A percentile compares a stretch with the other conserved stretches of the same genome.
Conservation (phyloP, 768 basidiomycete species). For the Tricholoma flavovirens region DNA sequence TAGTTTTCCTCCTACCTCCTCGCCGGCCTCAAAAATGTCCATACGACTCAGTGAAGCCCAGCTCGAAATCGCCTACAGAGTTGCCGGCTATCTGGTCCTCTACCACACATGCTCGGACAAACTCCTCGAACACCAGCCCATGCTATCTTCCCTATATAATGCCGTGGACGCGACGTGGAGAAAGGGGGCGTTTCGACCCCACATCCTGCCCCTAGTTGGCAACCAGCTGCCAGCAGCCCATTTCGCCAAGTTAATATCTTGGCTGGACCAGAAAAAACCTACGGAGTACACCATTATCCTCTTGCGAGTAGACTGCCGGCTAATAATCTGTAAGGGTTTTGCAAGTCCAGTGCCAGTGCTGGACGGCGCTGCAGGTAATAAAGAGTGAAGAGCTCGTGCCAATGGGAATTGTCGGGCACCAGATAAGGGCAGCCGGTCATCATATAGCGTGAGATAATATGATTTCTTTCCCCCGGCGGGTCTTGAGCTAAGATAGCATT, state of each 20-base stretch:
- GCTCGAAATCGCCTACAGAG: background rate
- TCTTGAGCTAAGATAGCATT: background rate
- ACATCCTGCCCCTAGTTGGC: background rate
- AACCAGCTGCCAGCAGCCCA: background rate
- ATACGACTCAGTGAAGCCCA: background rate
- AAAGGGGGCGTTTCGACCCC: background rate
- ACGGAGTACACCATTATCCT: background rate
- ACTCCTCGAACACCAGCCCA: background rate
- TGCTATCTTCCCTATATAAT: background rate
- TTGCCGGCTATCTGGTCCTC: background rate
- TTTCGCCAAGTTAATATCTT: background rate
- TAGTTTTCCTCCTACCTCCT: background rate
- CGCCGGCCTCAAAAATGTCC: background rate
- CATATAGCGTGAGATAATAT: background rate
- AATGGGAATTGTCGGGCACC: background rate
- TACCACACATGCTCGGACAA: background rate
- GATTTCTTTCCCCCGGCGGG: background rate
- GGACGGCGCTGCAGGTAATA: background rate
- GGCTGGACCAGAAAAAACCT: background rate
- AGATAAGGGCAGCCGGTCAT: background rate
- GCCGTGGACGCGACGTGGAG: background rate
- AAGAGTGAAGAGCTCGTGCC: background rate
- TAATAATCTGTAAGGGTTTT: background rate
- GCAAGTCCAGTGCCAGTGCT: background rate
- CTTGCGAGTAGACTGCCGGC: background rate